phyloP scores from a whole-genome alignment of 2,329 filamentous ascomycete genomes.

The Aspergillus hortae region DNA sequence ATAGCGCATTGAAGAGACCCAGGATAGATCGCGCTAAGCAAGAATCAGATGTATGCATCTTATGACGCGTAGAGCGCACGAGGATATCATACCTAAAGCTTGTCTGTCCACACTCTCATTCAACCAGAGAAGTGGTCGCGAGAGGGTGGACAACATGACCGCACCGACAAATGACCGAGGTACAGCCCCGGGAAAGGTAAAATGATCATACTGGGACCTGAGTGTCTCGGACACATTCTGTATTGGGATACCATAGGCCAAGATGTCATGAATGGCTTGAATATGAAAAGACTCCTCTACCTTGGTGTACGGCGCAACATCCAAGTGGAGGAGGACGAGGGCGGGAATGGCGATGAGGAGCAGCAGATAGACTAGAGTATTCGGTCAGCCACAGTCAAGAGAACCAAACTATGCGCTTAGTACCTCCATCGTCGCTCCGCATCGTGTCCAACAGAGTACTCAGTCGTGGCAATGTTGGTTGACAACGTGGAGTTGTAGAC shows the following conservation, averaged over 20 bases:
- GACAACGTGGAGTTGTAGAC: neutral
- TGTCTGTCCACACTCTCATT: slow-evolving; percentile 57
- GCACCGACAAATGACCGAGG: slow-evolving; percentile 87
- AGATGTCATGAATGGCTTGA: slow-evolving; percentile 86
- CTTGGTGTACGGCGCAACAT: slow-evolving; percentile 83
- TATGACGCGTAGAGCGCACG: neutral
- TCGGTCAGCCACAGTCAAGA: neutral
- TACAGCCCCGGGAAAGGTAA: slow-evolving; percentile 84
- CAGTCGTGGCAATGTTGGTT: neutral
- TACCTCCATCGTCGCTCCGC: slow-evolving; percentile 24
- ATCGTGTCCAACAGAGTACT: slow-evolving; percentile 9
- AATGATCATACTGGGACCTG: slow-evolving; percentile 74
- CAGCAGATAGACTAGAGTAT: slow-evolving; percentile 15
- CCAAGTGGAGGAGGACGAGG: slow-evolving; percentile 65
- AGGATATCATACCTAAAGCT: slow-evolving; percentile 46
- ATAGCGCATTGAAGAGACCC: slow-evolving; percentile 69
- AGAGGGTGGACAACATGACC: slow-evolving; percentile 68
- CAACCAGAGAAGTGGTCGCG: slow-evolving; percentile 62
- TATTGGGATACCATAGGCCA: slow-evolving; percentile 72
- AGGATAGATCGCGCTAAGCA: slow-evolving; percentile 67
- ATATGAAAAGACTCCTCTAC: slow-evolving; percentile 99
- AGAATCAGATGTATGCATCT: neutral
- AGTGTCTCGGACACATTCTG: slow-evolving; percentile 53
- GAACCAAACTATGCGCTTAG: neutral
- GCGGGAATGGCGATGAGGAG: slow-evolving; percentile 56